phyloP scores from a whole-genome alignment of 495 filamentous ascomycete species.

The Patellaria atrata region DNA sequence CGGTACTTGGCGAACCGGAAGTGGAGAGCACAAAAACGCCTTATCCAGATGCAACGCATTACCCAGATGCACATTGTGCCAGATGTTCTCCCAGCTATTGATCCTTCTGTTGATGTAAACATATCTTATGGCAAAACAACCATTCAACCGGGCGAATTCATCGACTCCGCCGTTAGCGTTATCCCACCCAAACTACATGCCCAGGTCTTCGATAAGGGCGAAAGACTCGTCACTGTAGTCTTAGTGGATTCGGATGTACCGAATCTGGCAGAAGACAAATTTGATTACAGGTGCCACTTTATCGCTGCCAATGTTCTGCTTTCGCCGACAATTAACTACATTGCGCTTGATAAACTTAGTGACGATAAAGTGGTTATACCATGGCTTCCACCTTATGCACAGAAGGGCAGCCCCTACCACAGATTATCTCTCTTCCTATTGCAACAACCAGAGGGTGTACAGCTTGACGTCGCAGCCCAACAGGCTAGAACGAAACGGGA shows the following conservation, averaged over 20 bases:
- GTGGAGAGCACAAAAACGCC: constrained; percentile 69
- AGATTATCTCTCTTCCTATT: constrained; percentile 71
- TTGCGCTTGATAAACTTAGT: constrained; percentile 39
- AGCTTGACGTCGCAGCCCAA: constrained; percentile 46
- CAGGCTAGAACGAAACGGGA: constrained; percentile 42
- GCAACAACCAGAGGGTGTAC: constrained; percentile 50
- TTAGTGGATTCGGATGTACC: constrained; percentile 89
- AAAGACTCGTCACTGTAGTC: constrained; percentile 67
- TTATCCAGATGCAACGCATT: constrained; percentile 72
- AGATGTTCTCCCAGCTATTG: constrained; percentile 77
- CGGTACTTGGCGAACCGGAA: constrained; percentile 72
- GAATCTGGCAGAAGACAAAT: constrained; percentile 57
- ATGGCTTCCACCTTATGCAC: constrained; percentile 73
- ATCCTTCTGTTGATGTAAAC: constrained; percentile 63
- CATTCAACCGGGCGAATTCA: constrained; percentile 60
- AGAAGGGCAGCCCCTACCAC: constrained; percentile 87
- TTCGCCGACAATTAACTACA: constrained; percentile 37
- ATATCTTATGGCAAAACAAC: constrained; percentile 57
- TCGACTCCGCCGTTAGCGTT: constrained; percentile 56
- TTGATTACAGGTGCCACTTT: constrained; percentile 70
- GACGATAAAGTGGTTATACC: constrained; percentile 47
- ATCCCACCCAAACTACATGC: constrained; percentile 58
- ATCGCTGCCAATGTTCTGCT: constrained; percentile 55
- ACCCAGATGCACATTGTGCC: constrained; percentile 78
- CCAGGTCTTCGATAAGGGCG: constrained; percentile 67